Percentiles rank a stretch among this genome's conserved stretches.
Conservation (phyloP, 139 green algal genomes). For the Chlamydomonas sp. region DNA sequence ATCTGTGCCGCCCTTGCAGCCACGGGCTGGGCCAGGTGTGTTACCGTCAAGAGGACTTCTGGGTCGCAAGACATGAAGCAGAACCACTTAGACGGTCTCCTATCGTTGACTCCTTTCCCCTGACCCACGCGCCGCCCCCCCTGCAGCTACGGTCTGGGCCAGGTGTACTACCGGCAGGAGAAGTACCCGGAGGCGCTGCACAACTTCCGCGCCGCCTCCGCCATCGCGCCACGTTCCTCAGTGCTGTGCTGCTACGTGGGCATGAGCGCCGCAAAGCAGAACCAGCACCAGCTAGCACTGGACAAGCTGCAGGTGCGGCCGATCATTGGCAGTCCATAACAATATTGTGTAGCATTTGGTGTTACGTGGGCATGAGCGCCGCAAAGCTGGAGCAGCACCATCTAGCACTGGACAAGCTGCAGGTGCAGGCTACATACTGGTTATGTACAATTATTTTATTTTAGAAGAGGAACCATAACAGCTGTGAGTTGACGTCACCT, state of each 20-base stretch:
- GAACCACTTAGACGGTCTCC: too few species aligned
- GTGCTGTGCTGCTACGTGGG: conserved; percentile 94
- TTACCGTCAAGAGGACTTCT: neutral
- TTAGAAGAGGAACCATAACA: too few species aligned
- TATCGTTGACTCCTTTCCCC: neutral
- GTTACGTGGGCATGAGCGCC: conserved; percentile 91
- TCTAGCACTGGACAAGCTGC: conserved; percentile 81
- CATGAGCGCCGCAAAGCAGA: conserved; percentile 84
- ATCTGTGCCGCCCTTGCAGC: too few species aligned
- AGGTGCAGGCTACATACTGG: conserved; percentile 23
- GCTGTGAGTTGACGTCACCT: conserved; percentile 82
- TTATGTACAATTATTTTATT: too few species aligned
- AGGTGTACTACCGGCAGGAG: conserved; percentile 94
- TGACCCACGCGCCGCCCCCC: neutral
- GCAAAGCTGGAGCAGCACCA: conserved; percentile 71
- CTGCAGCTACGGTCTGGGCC: conserved; percentile 92
- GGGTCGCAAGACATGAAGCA: too few species aligned
- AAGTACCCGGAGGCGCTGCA: conserved; percentile 91
- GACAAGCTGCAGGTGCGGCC: conserved; percentile 63
- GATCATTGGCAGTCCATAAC: too few species aligned
- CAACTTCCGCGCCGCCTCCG: conserved; percentile 83
- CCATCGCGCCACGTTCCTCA: conserved; percentile 83
- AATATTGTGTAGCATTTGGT: conserved; percentile 61
- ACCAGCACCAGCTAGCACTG: conserved; percentile 75
- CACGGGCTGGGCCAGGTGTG: too few species aligned